Percentiles rank a stretch among this genome's conserved stretches.
Evolutionary conservation across 768 basidiomycete species (phyloP).

Genomic region (Boletus sp.): DNA sequence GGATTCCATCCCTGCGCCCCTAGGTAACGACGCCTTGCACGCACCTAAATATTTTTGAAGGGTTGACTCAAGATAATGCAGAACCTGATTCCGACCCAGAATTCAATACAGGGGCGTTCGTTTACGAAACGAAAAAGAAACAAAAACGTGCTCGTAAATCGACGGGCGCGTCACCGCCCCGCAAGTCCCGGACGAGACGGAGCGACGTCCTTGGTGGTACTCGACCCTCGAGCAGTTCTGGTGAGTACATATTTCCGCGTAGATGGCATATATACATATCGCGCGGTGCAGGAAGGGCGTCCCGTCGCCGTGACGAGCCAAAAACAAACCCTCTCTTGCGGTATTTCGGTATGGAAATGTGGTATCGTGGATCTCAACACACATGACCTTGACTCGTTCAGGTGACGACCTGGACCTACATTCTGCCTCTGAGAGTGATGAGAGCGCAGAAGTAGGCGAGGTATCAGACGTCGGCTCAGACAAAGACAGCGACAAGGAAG

Average conservation of each 20-base stretch:
- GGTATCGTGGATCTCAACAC: neutral
- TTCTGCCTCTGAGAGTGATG: conserved; percentile 48
- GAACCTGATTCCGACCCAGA: conserved; percentile 36
- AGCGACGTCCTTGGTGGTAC: conserved; percentile 3
- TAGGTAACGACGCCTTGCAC: conserved; percentile 24
- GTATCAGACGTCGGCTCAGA: conserved; percentile 17
- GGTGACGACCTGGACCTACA: conserved; percentile 47
- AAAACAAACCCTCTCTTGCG: conserved; percentile 44
- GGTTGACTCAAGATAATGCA: conserved; percentile 1
- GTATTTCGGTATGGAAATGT: conserved; percentile 44
- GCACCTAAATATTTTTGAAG: neutral
- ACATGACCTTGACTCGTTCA: conserved; percentile 12
- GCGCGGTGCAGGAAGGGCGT: neutral
- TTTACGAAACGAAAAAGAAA: conserved; percentile 29
- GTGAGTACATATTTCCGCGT: conserved; percentile 8
- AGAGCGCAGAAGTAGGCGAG: conserved; percentile 18
- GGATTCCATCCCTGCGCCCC: conserved; percentile 35
- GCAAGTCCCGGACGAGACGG: conserved; percentile 17
- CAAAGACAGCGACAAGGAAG: conserved; percentile 25
- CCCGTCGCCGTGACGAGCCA: neutral
- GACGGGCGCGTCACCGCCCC: conserved; percentile 12
- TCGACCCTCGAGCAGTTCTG: conserved; percentile 2
- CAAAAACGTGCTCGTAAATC: conserved; percentile 18
- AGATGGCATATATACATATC: neutral
- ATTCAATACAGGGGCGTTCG: conserved; percentile 30